phyloP scores from a whole-genome alignment of 192 early-diverging fungal species.

The Umbelopsis sp. region DNA sequence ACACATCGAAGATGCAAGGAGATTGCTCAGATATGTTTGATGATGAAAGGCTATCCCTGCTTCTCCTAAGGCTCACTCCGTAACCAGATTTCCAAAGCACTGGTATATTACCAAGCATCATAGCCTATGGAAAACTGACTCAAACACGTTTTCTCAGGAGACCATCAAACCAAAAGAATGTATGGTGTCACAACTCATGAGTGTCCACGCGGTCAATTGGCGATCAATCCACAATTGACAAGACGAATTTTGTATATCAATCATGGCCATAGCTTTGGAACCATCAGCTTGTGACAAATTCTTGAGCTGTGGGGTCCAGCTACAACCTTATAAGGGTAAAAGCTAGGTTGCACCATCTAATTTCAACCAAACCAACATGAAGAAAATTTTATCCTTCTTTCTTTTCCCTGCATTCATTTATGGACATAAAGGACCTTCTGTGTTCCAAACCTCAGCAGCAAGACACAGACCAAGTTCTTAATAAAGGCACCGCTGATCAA shows the following conservation, averaged over 20 bases:
- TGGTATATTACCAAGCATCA: too few relatives aligned
- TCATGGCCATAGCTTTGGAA: background rate
- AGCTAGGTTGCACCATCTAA: too few relatives aligned
- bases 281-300: too few relatives aligned
- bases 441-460: slow-evolving; percentile 2
- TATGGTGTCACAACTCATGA: slow-evolving; percentile 2
- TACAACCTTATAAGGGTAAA: too few relatives aligned
- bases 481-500: background rate
- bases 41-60: too few relatives aligned
- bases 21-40: too few relatives aligned
- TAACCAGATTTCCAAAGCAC: too few relatives aligned
- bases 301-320: too few relatives aligned
- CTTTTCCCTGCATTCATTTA: background rate
- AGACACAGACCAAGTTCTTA: background rate
- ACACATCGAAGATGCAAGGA: too few relatives aligned
- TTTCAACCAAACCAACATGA: background rate
- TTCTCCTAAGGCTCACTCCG: too few relatives aligned
- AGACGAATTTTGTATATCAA: background rate
- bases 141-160: slow-evolving; percentile 4
- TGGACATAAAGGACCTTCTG: slow-evolving; percentile 16
- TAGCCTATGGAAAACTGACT: background rate
- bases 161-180: background rate
- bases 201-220: slow-evolving; percentile 17
- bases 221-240: slow-evolving; percentile 15
- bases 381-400: background rate